Evolutionary conservation across 2,329 filamentous ascomycete genomes (phyloP).

Genomic region (Tolypocladium cylindrosporum): DNA sequence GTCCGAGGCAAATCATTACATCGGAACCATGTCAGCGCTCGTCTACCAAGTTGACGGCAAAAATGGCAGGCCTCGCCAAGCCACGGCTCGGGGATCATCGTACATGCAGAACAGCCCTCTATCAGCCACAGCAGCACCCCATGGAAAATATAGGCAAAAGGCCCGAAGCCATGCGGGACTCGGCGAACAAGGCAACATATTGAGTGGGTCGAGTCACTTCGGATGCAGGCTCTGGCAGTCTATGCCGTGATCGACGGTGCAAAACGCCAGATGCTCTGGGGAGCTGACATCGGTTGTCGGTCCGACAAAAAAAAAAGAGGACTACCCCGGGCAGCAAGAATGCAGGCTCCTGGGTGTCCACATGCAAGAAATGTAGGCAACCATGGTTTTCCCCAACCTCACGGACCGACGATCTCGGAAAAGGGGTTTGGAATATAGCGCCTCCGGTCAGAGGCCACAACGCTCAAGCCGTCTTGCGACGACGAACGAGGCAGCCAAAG

Average conservation of each 20-base stretch:
- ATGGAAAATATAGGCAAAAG: neutral
- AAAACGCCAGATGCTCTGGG: neutral
- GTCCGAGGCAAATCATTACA: neutral
- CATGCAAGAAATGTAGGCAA: constrained; percentile 47
- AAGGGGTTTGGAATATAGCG: constrained; percentile 86
- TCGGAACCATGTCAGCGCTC: neutral
- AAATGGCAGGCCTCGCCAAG: neutral
- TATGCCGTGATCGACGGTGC: neutral
- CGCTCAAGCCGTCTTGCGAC: constrained; percentile 51
- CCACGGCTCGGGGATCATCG: neutral
- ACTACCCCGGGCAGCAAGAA: neutral
- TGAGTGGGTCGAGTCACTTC: neutral
- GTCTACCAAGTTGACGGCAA: neutral
- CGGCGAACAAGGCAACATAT: neutral
- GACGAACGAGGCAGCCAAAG: constrained; percentile 57
- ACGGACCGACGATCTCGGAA: constrained; percentile 81
- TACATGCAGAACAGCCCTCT: neutral
- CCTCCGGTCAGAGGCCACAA: constrained; percentile 48
- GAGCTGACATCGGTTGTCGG: neutral
- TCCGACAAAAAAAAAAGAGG: neutral
- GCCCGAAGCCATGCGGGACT: neutral
- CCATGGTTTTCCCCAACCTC: constrained; percentile 90
- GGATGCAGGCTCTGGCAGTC: neutral
- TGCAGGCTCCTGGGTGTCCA: neutral
- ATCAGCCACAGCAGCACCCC: neutral